Conservation (phyloP, 768 basidiomycete genomes). For the Agaricus subrufescens region DNA sequence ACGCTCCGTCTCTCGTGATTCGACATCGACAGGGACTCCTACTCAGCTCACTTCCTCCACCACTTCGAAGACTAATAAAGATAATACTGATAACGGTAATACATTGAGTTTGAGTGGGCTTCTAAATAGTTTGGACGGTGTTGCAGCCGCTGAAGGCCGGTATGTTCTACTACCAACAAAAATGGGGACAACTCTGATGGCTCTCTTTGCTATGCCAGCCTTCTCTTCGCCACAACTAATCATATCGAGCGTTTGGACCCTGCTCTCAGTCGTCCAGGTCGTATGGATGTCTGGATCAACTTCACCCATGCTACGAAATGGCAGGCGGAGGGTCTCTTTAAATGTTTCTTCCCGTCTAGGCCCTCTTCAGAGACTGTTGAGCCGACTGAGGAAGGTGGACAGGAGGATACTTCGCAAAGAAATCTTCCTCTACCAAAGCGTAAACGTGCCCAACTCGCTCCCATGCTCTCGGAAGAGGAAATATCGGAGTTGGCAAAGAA, state of each 20-base stretch:
- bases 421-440: slow-evolving; percentile 67
- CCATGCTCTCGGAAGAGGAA: slow-evolving; percentile 70
- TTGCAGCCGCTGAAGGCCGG: slow-evolving; percentile 84
- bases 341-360: slow-evolving; percentile 85
- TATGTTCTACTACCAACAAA: slow-evolving; percentile 29
- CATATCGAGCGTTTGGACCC: slow-evolving; percentile 92
- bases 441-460: slow-evolving; percentile 56
- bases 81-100: slow-evolving; percentile 55
- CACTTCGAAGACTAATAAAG: slow-evolving; percentile 25
- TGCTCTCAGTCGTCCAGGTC: slow-evolving; percentile 81
- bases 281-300: slow-evolving; percentile 92
- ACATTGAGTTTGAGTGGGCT: slow-evolving; percentile 83
- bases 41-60: slow-evolving; percentile 37
- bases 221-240: slow-evolving; percentile 90
- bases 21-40: slow-evolving; percentile 72
- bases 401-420: slow-evolving; percentile 50
- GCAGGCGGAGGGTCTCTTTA: slow-evolving; percentile 92
- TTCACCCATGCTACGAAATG: slow-evolving; percentile 89
- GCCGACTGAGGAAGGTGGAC: slow-evolving; percentile 14
- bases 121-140: slow-evolving; percentile 81
- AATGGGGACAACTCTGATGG: not conserved
- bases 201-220: slow-evolving; percentile 30
- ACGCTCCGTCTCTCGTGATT: slow-evolving; percentile 79
- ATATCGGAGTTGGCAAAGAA: slow-evolving; percentile 74
- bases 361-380: slow-evolving; percentile 26